These are phyloP conservation scores for Parasitella parasitica DNA, from an alignment of 371 early-diverging fungal genomes.

Conservation along the genomic window DNA sequence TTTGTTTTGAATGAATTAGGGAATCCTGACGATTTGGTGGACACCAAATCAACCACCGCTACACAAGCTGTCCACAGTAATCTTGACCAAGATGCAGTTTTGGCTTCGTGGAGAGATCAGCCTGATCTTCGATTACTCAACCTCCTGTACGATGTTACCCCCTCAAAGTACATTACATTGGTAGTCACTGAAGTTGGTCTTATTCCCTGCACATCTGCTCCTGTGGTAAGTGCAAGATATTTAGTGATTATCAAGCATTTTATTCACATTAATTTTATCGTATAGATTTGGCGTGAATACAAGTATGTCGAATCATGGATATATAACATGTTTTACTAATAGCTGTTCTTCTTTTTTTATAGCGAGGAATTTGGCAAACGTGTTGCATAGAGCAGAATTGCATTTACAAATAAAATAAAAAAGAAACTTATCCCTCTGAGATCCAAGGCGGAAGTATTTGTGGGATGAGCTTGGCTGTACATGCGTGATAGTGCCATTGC, in stretches of 20 bases:
- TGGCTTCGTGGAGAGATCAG: slow-evolving; percentile 68
- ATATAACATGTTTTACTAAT: slow-evolving; percentile 3
- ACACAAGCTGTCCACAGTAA: slow-evolving; percentile 17
- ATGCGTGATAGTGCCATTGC: too few relatives aligned
- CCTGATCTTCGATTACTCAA: slow-evolving; percentile 81
- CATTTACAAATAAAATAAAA: background rate
- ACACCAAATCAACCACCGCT: slow-evolving; percentile 47
- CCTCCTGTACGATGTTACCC: slow-evolving; percentile 92
- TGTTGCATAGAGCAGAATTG: slow-evolving; percentile 14
- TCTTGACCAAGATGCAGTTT: slow-evolving; percentile 23
- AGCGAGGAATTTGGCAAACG: slow-evolving; percentile 48
- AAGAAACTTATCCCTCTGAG: too few relatives aligned
- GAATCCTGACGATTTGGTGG: slow-evolving; percentile 78
- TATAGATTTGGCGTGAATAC: slow-evolving; percentile 59
- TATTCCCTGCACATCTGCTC: slow-evolving; percentile 92
- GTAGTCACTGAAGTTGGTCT: slow-evolving; percentile 94
- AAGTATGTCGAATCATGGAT: slow-evolving; percentile 34
- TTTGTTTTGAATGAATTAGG: slow-evolving; percentile 95
- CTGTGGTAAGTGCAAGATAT: slow-evolving; percentile 65
- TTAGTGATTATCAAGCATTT: background rate
- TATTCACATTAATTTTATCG: background rate
- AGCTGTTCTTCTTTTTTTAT: slow-evolving; percentile 7
- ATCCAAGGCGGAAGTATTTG: too few relatives aligned
- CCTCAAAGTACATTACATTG: slow-evolving; percentile 87
- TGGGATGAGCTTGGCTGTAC: too few relatives aligned